Evolutionary conservation across 148 eudicot genomes (phyloP).

Genomic region (Tetragonia tetragonoides): DNA sequence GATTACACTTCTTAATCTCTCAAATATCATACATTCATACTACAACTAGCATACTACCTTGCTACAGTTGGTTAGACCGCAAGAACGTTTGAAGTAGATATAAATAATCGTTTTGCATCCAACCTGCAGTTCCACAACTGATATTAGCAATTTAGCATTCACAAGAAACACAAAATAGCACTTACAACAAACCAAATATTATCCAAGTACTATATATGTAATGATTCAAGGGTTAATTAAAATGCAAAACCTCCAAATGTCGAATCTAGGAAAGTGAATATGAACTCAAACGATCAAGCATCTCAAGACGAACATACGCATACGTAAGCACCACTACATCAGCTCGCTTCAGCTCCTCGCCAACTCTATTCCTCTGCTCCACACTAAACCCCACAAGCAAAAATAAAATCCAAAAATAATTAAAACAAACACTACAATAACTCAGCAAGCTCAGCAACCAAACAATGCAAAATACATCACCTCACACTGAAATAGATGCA

Average conservation of each 20-base stretch:
- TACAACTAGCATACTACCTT: no score
- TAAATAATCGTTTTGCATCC: no score
- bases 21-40: no score
- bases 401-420: neutral
- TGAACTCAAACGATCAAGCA: conserved; percentile 75
- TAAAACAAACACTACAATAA: neutral
- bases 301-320: conserved; percentile 79
- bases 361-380: conserved; percentile 65
- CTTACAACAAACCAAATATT: no score
- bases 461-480: neutral
- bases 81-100: no score
- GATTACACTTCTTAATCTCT: no score
- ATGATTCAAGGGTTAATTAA: neutral
- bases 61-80: no score
- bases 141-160: no score
- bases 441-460: neutral
- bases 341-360: conserved; percentile 71
- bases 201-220: no score
- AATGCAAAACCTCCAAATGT: conserved; percentile 59
- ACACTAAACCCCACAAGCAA: conserved; percentile 31
- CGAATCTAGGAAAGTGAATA: conserved; percentile 95
- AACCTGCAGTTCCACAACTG: no score
- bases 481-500: neutral
- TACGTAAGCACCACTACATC: conserved; percentile 95
- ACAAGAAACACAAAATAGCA: no score